Evolutionary conservation across 768 basidiomycete genomes (phyloP), one percentile per base, ranked within the genome.

Genomic region (Cytidiella melzeri): DNA sequence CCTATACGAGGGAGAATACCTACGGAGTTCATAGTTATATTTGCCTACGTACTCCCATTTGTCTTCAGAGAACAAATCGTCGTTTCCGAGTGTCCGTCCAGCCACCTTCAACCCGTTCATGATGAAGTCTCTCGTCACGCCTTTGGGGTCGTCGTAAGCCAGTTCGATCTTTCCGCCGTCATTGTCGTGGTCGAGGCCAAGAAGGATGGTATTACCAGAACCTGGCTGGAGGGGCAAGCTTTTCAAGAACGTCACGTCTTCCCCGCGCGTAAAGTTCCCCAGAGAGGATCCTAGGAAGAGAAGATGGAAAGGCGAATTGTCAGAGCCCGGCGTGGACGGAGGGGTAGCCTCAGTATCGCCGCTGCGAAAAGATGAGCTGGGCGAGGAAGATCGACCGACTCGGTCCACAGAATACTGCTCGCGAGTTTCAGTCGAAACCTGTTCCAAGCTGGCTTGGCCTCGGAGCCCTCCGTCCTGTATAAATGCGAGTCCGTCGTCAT

Each of bases 271-370:
- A 64, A 98, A 97, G 70, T 97, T 98, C 5, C 94, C 96, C 5
- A 98, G 63, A 0, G 91, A 90, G 0, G 89, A 93, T 0, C 95
- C 96, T 15, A 98, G 72, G 71, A 96, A 97, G 53, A 98, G 71
- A 46, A 97, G 70, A 60, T 96, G 93, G 26, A 92, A 65, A 12
- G 87, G 83, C 2, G 69, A 65, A 40, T 69, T 64, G 19, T 60
- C 57, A 21, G 65, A 66, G 19, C 73, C 78, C 37, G 75, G 77
- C 1, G 76, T 78, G 19, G 80, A 76, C 9, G 73, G 72, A 4
- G 64, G 61, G 4, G 68, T 69, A 0, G 47, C 51, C 25, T 58
- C 61, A 10, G 54, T 52, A 7, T 56, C 50, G 28, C 48, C 52
- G 37, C 57, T 55, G 37, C 46, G 47, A 1, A 49, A 21, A 2